Evolutionary conservation across 306 rosid genomes (phyloP).

Genomic region (Ammopiptanthus mongolicus): DNA sequence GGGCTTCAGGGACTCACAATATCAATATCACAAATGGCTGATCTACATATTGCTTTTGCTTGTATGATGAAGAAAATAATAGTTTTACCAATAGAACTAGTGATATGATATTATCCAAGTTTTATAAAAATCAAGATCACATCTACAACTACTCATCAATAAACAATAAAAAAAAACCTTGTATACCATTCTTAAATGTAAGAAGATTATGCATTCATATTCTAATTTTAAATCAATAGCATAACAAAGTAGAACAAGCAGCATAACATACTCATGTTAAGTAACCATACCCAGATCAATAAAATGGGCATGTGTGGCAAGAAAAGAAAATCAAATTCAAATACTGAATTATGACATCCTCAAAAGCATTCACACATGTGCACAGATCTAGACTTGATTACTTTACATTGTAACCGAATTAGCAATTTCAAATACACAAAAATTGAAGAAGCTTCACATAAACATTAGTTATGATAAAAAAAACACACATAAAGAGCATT

Average conservation of each 20-base stretch:
- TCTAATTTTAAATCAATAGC: neutral
- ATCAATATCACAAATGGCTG: neutral
- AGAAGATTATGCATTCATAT: neutral
- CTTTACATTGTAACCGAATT: neutral
- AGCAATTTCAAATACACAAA: neutral
- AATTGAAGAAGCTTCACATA: neutral
- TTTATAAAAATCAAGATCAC: neutral
- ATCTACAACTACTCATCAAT: neutral
- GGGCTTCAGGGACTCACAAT: neutral
- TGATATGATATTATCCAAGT: neutral
- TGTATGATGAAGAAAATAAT: neutral
- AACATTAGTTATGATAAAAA: neutral
- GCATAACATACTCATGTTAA: neutral
- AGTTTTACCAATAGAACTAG: neutral
- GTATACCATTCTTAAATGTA: neutral
- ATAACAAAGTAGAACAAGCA: neutral
- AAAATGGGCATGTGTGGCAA: neutral
- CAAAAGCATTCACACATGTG: slow-evolving; percentile 14
- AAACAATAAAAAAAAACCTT: neutral
- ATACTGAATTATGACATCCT: neutral
- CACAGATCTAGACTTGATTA: slow-evolving; percentile 30
- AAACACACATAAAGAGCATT: neutral
- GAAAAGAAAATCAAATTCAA: neutral
- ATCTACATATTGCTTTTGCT: neutral
- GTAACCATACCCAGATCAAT: slow-evolving; percentile 13